Evolutionary conservation across 2,329 filamentous ascomycete species (phyloP).

Genomic region (Chrysosporium queenslandicum): DNA sequence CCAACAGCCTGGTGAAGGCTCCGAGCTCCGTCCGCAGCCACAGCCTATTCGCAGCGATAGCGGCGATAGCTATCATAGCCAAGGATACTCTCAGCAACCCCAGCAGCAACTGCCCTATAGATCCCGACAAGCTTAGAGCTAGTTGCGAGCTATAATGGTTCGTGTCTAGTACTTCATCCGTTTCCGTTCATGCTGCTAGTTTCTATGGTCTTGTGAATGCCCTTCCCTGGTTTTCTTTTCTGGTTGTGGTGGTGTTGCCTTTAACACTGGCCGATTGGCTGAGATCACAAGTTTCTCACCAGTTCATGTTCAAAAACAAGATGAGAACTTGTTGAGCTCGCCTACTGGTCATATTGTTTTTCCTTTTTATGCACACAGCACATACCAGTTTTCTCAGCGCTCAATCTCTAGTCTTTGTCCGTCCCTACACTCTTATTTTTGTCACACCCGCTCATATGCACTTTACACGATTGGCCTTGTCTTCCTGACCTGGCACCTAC

Average conservation of each 20-base stretch:
- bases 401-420: constrained; percentile 9
- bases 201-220: background rate
- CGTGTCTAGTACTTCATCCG: too few species aligned
- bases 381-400: background rate
- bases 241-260: background rate
- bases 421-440: constrained; percentile 15
- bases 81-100: constrained; percentile 22
- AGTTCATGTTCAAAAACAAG: background rate
- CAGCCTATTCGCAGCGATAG: constrained; percentile 18
- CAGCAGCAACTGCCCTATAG: constrained; percentile 30
- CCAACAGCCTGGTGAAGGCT: constrained; percentile 10
- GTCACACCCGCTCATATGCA: constrained; percentile 15
- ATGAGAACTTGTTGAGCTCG: background rate
- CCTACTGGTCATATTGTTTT: background rate
- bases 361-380: background rate
- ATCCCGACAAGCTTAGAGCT: constrained; percentile 22
- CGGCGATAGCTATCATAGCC: constrained; percentile 26
- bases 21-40: constrained; percentile 9
- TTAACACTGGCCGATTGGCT: background rate
- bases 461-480: constrained; percentile 9
- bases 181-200: too few species aligned
- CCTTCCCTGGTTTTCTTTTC: background rate
- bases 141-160: too few species aligned
- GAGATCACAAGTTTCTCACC: background rate
- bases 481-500: background rate